These are phyloP conservation scores for Sarcodon aspratus DNA, from an alignment of 768 basidiomycete genomes.

Conservation along the genomic window DNA sequence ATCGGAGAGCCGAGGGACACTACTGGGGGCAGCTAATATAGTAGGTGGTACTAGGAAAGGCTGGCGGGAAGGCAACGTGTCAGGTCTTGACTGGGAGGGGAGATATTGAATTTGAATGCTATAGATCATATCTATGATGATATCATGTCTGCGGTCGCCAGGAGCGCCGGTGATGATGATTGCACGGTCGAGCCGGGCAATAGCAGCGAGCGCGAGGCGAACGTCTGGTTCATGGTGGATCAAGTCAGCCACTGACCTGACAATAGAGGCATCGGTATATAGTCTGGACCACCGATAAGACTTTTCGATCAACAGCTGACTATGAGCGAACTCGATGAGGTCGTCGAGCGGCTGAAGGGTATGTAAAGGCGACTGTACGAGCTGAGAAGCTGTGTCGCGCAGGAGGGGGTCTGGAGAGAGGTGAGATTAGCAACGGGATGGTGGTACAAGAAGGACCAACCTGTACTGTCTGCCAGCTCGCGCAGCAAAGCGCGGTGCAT, in stretches of 20 bases:
- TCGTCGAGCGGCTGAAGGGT: conserved; percentile 19
- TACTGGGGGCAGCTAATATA: conserved; percentile 2
- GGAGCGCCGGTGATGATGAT: conserved; percentile 78
- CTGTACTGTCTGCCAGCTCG: conserved; percentile 1
- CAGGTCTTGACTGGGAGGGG: conserved; percentile 1
- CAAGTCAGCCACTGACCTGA: conserved; percentile 35
- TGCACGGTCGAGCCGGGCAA: conserved; percentile 62
- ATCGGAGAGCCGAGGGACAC: conserved; percentile 27
- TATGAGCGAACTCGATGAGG: conserved; percentile 37
- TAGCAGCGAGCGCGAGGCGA: conserved; percentile 26
- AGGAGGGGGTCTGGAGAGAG: background rate
- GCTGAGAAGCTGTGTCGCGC: background rate
- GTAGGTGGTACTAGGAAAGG: background rate
- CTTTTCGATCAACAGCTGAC: conserved; percentile 33
- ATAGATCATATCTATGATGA: conserved; percentile 53
- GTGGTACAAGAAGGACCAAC: conserved; percentile 7
- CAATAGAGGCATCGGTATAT: conserved; percentile 67
- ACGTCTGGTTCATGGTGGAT: conserved; percentile 8
- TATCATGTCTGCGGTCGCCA: conserved; percentile 44
- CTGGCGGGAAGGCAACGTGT: background rate
- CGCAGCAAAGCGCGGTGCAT: too few relatives aligned
- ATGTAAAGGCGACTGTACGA: background rate
- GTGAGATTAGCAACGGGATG: conserved; percentile 19
- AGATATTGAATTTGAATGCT: conserved; percentile 38
- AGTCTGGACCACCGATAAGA: conserved; percentile 45